These are phyloP conservation scores for Salix suchowensis DNA, from an alignment of 345 rosid genomes.

Conservation along the genomic window DNA sequence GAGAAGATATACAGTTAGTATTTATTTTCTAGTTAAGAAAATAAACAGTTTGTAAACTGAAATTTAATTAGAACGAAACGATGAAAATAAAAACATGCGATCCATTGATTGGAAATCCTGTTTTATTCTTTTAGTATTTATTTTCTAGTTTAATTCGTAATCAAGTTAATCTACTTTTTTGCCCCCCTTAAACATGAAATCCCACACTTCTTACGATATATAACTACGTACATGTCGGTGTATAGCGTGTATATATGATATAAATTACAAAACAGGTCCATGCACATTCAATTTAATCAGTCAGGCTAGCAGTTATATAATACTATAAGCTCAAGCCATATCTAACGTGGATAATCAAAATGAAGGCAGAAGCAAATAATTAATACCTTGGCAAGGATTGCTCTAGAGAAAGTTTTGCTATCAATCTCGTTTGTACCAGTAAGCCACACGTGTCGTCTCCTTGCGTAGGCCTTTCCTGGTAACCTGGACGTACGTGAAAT, in stretches of 20 bases:
- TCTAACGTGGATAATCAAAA: not conserved
- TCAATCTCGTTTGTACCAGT: slow-evolving; percentile 79
- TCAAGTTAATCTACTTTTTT: no score
- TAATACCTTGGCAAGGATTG: slow-evolving; percentile 89
- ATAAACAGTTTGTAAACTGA: not conserved
- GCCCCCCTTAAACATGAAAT: no score
- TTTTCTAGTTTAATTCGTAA: no score
- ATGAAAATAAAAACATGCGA: not conserved
- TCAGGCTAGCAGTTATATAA: no score
- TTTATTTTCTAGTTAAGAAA: not conserved
- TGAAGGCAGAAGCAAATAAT: not conserved
- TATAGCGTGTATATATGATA: no score
- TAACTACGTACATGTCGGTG: no score
- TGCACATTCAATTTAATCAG: no score
- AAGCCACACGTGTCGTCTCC: slow-evolving; percentile 81
- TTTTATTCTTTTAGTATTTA: no score
- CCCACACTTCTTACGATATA: no score
- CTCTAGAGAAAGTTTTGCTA: slow-evolving; percentile 85
- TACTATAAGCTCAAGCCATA: no score
- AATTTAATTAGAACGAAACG: not conserved
- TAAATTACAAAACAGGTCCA: no score
- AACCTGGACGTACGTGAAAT: slow-evolving; percentile 37
- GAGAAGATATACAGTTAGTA: not conserved
- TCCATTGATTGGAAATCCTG: not conserved
- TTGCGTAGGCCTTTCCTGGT: slow-evolving; percentile 89